Conservation (phyloP, 2,329 filamentous ascomycete species). For the Pyricularia sp. region DNA sequence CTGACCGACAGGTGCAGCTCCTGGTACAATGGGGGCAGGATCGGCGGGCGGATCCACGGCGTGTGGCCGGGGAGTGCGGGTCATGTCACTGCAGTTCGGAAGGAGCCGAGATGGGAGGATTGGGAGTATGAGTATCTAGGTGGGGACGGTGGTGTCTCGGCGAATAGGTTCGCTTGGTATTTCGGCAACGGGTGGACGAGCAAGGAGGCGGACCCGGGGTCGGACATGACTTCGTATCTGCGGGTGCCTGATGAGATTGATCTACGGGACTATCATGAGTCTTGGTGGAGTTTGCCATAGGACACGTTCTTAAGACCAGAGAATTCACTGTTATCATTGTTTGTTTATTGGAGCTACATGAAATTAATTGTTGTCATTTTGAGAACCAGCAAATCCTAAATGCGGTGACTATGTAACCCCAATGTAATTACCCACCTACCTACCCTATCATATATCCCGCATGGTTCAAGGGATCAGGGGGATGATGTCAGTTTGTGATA, state of each 20-base stretch:
- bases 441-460: too few species aligned
- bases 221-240: background rate
- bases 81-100: slow-evolving; percentile 7
- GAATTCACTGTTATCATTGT: too few species aligned
- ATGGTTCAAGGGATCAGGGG: background rate
- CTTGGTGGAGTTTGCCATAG: background rate
- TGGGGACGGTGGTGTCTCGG: background rate
- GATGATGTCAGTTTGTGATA: background rate
- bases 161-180: background rate
- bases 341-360: background rate
- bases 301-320: background rate
- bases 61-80: slow-evolving; percentile 11
- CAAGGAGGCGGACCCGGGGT: background rate
- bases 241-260: background rate
- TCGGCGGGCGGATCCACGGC: slow-evolving; percentile 5
- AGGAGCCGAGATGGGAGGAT: slow-evolving; percentile 11
- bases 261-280: background rate
- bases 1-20: slow-evolving; percentile 9
- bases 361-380: background rate
- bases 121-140: slow-evolving; percentile 6
- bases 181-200: background rate
- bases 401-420: background rate
- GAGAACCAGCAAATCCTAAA: background rate
- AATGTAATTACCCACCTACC: too few species aligned
- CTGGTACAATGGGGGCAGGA: slow-evolving; percentile 11